phyloP scores from a whole-genome alignment of 306 rosid species.

The Medicago truncatula region DNA sequence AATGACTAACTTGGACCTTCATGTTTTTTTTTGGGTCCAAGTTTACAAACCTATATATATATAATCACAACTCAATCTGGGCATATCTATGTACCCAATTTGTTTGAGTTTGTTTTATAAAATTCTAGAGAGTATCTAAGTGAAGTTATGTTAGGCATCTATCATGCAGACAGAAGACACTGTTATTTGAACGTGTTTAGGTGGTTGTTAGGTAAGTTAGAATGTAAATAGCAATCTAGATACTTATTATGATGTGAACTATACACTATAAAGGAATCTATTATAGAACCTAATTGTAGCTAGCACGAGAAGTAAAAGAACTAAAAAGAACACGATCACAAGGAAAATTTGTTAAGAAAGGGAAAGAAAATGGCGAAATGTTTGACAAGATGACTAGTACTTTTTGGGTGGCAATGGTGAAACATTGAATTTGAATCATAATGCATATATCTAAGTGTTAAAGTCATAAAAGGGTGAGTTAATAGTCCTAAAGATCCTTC shows the following conservation, averaged over 20 bases:
- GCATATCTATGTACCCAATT: not conserved
- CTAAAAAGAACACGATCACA: conserved; percentile 16
- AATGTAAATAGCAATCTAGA: conserved; percentile 30
- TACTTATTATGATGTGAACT: conserved; percentile 43
- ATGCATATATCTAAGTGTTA: not conserved
- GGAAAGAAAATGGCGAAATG: conserved; percentile 6
- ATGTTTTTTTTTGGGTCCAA: too few species aligned
- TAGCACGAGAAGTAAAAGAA: conserved; percentile 31
- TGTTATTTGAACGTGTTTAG: conserved; percentile 16
- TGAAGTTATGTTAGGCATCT: conserved; percentile 23
- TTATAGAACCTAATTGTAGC: conserved; percentile 36
- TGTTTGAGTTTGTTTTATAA: not conserved
- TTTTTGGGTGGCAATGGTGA: conserved; percentile 42
- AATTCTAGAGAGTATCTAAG: not conserved
- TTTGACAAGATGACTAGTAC: conserved; percentile 40
- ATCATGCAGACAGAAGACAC: not conserved
- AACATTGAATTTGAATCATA: conserved; percentile 39
- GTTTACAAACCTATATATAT: too few species aligned
- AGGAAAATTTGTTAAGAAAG: conserved; percentile 25
- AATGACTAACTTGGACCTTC: too few species aligned
- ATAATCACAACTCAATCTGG: too few species aligned
- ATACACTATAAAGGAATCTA: conserved; percentile 13
- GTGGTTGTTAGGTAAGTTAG: conserved; percentile 22
- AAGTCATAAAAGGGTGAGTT: conserved; percentile 9
- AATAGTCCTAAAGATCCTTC: conserved; percentile 38